Evolutionary conservation across 495 filamentous ascomycete species (phyloP).

Genomic region (Friedmanniomyces simplex): DNA sequence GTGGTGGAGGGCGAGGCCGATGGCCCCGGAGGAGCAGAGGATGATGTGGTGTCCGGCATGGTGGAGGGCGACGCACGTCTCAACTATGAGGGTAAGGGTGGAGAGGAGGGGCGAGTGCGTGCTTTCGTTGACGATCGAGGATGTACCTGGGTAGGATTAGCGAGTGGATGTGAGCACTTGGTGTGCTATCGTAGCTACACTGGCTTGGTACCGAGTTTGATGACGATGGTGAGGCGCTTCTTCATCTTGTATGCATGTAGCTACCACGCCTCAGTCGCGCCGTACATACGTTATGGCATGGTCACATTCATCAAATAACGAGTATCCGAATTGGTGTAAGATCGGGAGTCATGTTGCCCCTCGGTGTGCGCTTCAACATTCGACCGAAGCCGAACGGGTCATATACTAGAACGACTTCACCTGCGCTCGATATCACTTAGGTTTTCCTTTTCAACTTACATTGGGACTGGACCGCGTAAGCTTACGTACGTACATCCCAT

Average conservation of each 20-base stretch:
- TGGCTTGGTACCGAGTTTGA: slow-evolving; percentile 66
- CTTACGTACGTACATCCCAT: too few species aligned
- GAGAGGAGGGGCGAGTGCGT: slow-evolving; percentile 95
- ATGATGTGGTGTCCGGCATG: slow-evolving; percentile 91
- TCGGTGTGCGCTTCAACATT: too few species aligned
- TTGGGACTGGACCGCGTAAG: too few species aligned
- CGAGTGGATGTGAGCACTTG: background rate
- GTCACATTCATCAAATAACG: background rate
- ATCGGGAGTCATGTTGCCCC: too few species aligned
- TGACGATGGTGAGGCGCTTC: slow-evolving; percentile 66
- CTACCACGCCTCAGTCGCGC: background rate
- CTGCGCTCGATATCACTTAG: too few species aligned
- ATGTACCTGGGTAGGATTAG: slow-evolving; percentile 55
- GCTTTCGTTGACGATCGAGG: slow-evolving; percentile 93
- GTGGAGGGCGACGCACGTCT: slow-evolving; percentile 73
- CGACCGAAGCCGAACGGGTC: too few species aligned
- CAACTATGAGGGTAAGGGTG: slow-evolving; percentile 79
- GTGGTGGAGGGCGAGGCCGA: slow-evolving; percentile 78
- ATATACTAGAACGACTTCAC: too few species aligned
- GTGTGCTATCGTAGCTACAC: slow-evolving; percentile 3
- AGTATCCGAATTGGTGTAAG: too few species aligned
- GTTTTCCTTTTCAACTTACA: too few species aligned
- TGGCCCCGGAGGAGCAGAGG: slow-evolving; percentile 92
- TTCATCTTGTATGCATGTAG: slow-evolving; percentile 41
- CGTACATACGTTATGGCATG: background rate